A percentile compares a stretch with the other conserved stretches of the same genome.
These are phyloP conservation scores for Fusarium sulawesiense DNA, from an alignment of 2,329 filamentous ascomycete genomes.

Conservation along the genomic window DNA sequence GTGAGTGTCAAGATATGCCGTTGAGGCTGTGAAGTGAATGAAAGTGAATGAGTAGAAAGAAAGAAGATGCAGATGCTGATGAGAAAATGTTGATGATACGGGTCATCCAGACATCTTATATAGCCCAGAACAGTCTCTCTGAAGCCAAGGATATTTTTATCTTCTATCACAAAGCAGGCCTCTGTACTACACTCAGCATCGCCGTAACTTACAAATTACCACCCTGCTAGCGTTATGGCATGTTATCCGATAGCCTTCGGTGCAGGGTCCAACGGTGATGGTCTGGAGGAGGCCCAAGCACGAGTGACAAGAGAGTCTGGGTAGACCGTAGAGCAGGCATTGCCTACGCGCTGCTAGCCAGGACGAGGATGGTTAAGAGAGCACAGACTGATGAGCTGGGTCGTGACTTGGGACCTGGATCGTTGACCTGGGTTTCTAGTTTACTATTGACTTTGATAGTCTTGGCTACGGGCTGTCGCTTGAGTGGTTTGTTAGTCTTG, in stretches of 20 bases:
- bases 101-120: constrained; percentile 28
- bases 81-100: constrained; percentile 15
- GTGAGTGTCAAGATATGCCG: constrained; percentile 12
- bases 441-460: neutral
- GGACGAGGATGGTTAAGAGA: constrained; percentile 10
- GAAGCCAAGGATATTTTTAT: constrained; percentile 1
- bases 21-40: constrained; percentile 30
- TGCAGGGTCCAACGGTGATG: constrained; percentile 2
- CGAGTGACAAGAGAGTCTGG: constrained; percentile 9
- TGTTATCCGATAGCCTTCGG: constrained; percentile 11
- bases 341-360: constrained; percentile 7
- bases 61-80: constrained; percentile 17
- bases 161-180: neutral
- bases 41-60: constrained; percentile 26
- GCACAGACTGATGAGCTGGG: constrained; percentile 6
- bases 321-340: neutral
- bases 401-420: neutral
- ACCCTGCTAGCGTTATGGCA: constrained; percentile 2
- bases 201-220: neutral
- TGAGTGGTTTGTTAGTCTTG: neutral
- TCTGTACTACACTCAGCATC: neutral
- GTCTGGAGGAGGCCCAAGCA: constrained; percentile 21
- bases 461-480: neutral
- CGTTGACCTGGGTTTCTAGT: neutral
- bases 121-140: constrained; percentile 2